Percentiles rank a stretch among this genome's conserved stretches.
Conservation (phyloP, 2,329 filamentous ascomycete species). For the Dactylellina parvicollis region DNA sequence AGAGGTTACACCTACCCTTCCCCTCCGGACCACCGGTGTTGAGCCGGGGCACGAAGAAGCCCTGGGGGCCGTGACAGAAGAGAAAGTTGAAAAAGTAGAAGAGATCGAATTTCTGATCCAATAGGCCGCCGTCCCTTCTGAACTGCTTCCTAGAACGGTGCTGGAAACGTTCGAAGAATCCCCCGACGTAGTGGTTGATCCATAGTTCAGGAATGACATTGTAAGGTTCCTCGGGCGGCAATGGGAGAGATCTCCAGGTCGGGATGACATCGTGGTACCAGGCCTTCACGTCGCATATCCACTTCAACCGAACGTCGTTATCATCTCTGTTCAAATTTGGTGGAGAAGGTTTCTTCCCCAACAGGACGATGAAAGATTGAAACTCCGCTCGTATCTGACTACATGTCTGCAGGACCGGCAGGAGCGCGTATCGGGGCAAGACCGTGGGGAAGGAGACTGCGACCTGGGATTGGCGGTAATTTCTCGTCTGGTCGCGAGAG, state of each 20-base stretch:
- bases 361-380: not conserved
- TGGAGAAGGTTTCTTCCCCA: not conserved
- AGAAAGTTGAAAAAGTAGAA: conserved; percentile 10
- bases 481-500: not conserved
- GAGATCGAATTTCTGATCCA: not conserved
- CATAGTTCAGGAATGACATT: conserved; percentile 15
- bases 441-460: not conserved
- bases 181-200: conserved; percentile 21
- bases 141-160: not conserved
- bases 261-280: not conserved
- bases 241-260: conserved; percentile 5
- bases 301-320: not conserved
- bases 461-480: not conserved
- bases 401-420: conserved; percentile 25
- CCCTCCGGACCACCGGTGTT: not conserved
- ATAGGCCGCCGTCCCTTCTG: not conserved
- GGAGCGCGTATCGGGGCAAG: conserved; percentile 1
- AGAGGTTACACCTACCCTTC: not conserved
- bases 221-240: conserved; percentile 19
- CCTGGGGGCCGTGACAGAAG: conserved; percentile 25
- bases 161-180: not conserved
- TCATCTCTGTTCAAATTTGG: not conserved
- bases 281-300: conserved; percentile 1
- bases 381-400: conserved; percentile 13
- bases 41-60: not conserved